Base-by-base conservation (phyloP, 495 filamentous ascomycete species). In the Podospora pseudopauciseta region DNA sequence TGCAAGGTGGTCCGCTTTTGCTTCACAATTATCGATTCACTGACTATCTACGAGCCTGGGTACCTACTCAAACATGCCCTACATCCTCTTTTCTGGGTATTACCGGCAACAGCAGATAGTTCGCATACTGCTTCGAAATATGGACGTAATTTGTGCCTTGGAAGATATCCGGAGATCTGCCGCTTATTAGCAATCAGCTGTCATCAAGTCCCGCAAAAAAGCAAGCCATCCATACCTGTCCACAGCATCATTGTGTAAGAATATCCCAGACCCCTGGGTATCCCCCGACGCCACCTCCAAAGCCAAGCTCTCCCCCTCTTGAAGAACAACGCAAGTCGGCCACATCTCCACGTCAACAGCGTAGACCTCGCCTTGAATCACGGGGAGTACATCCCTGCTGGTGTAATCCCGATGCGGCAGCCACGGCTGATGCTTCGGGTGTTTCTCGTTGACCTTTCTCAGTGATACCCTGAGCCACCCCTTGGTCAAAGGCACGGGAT, bases 281-380 rank as follows among this genome's bases (percentile, higher is more conserved):
- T 91, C 88, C 1, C 85, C 86, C 67, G 78, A 80, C 1, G 80
- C 67, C 3, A 90, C 80, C 72, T 91, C 87, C n/a, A 91, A 76
- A 16, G 87, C 78, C 34, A 89, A 69, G 69, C 77, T 81, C 0
- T 80, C 81, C 0, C 86, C 86, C 57, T 79, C 77, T 59, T 82
- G 82, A 16, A 89, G 82, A 5, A 91, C 81, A 0, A 89, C 86
- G 73, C 89, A 89, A 0, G 87, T 90, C 18, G 89, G 89, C 89
- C 88, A 90, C 4, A 90, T 73, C 78, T 91, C 89, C 11, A 91
- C 81, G 69, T 90, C 88, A 0, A 90, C 86, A 0, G 73, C 73
- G 67, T 91, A 90, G 4, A 90, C 81, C 67, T 86, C 82, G 0
- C 83, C 84, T 0, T 81, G 77, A 28, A 84, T 79, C 0, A 90